Base-by-base conservation (phyloP, 2,329 filamentous ascomycete genomes). In the Daldinia eschscholtzii region DNA sequence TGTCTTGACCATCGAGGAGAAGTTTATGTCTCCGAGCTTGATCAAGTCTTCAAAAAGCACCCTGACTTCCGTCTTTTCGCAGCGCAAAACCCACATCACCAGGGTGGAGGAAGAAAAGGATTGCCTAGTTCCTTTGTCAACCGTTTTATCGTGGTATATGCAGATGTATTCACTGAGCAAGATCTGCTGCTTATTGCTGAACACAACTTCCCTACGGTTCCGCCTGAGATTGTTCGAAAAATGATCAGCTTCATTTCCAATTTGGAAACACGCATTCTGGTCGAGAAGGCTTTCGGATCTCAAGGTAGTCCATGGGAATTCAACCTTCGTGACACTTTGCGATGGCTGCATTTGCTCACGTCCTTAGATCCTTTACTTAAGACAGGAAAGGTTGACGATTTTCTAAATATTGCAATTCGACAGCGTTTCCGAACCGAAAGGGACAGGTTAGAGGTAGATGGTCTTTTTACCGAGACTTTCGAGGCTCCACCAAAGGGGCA, bases 41-140 rank as follows among this genome's bases (percentile, higher is more conserved):
- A 98, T 75, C 94, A 97, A 76, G 94, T 93, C 2, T 99, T 99
- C 81, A 91, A 92, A 74, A 90, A 93, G 26, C 95, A 99, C 78
- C 90, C 91, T 0, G 85, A 94, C 70, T 99, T 99, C 80, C 90
- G 92, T n/a, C 88, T 99, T 0, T 99, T 99, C 76, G 96, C 97
- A 13, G 94, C 96, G 0, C 96, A 99, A 79, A 99, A 99, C 77
- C 96, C 96, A 7, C 96, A 99, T 80, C 93, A 98, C 75, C 96
- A 99, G 81, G 96, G 96, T 64, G 95, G 96, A 70, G 96, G 96
- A 9, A 89, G 96, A 74, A 99, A 99, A 80, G 96, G 96, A 42
- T 83, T 99, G 39, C 96, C 96, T 1, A 92, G 92, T 64, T 98
- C 96, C 0, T 99, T 99, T 76, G 96, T 99, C 70, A 98, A 99